phyloP scores from a whole-genome alignment of 1,139 yeast species.

The Arxiozyma heterogenica region DNA sequence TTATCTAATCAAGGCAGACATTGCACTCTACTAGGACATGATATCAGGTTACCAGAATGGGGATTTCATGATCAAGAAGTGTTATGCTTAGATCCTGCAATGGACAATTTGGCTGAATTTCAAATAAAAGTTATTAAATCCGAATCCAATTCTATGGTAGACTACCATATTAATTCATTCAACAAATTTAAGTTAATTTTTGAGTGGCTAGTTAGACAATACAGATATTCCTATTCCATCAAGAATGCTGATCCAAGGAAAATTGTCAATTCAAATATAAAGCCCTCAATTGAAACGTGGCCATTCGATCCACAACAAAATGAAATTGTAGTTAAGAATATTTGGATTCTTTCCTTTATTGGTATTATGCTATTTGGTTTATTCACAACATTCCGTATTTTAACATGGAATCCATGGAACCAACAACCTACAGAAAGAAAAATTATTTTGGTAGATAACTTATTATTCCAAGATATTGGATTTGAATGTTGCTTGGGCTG shows the following conservation, averaged over 20 bases:
- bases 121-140: slow-evolving; percentile 30
- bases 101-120: slow-evolving; percentile 52
- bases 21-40: slow-evolving; percentile 58
- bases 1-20: slow-evolving; percentile 49
- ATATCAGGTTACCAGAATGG: slow-evolving; percentile 56
- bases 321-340: slow-evolving; percentile 6
- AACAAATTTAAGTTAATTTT: slow-evolving; percentile 6
- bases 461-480: slow-evolving; percentile 28
- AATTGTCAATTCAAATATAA: background rate
- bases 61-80: slow-evolving; percentile 68
- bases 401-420: slow-evolving; percentile 20
- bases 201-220: slow-evolving; percentile 13
- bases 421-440: background rate
- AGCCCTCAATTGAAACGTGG: slow-evolving; percentile 14
- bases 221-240: slow-evolving; percentile 18
- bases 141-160: background rate
- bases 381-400: background rate
- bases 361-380: slow-evolving; percentile 7
- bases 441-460: slow-evolving; percentile 7
- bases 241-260: slow-evolving; percentile 2
- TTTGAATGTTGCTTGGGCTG: slow-evolving; percentile 46
- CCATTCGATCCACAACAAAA: slow-evolving; percentile 9
- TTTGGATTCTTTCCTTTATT: slow-evolving; percentile 17
- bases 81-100: slow-evolving; percentile 59
- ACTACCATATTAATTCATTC: background rate